phyloP scores from a whole-genome alignment of 2,329 filamentous ascomycete genomes.

The Xylaria polymorpha region DNA sequence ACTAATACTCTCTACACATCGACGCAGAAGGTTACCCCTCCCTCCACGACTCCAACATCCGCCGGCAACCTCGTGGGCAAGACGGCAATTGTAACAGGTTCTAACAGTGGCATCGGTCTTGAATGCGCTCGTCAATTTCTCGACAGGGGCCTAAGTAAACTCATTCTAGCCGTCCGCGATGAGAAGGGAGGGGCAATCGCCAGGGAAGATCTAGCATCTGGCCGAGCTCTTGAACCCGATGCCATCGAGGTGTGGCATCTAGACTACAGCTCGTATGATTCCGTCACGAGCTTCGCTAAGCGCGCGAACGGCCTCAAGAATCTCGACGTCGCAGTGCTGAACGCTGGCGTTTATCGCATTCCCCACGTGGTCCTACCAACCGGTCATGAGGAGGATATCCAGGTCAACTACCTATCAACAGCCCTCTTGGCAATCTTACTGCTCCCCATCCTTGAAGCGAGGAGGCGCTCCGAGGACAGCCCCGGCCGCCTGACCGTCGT shows the following conservation, averaged over 20 bases:
- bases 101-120: slow-evolving; percentile 54
- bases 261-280: slow-evolving; percentile 53
- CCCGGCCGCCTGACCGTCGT: slow-evolving; percentile 45
- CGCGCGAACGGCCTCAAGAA: slow-evolving; percentile 49
- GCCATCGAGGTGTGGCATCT: slow-evolving; percentile 54
- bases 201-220: slow-evolving; percentile 39
- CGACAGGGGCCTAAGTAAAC: slow-evolving; percentile 46
- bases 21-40: slow-evolving; percentile 10
- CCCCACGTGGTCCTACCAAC: slow-evolving; percentile 13
- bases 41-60: neutral
- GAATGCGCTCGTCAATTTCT: slow-evolving; percentile 53
- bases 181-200: slow-evolving; percentile 42
- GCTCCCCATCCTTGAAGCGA: slow-evolving; percentile 59
- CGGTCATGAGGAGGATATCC: slow-evolving; percentile 57
- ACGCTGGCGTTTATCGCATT: slow-evolving; percentile 47
- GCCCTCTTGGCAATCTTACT: slow-evolving; percentile 60
- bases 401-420: slow-evolving; percentile 65
- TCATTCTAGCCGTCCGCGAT: slow-evolving; percentile 54
- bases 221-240: slow-evolving; percentile 39
- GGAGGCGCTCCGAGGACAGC: slow-evolving; percentile 4
- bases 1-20: neutral
- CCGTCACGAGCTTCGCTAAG: slow-evolving; percentile 53
- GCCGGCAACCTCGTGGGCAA: slow-evolving; percentile 38
- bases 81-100: slow-evolving; percentile 55
- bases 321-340: slow-evolving; percentile 57